phyloP scores from a whole-genome alignment of 1,284 basidiomycete genomes.

The Irpex sp. region DNA sequence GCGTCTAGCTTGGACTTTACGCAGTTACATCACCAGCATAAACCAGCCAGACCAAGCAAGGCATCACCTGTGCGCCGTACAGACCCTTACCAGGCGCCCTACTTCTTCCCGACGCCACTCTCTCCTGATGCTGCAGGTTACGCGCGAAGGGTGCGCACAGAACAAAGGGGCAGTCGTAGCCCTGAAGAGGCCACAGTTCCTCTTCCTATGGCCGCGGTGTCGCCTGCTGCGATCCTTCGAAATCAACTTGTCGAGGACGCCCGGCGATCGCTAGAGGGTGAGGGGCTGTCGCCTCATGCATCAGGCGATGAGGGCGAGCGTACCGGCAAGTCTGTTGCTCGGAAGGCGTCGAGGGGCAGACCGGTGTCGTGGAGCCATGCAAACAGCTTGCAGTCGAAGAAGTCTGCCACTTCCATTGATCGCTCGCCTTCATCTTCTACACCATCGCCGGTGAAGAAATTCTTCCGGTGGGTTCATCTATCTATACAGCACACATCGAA shows the following conservation, averaged over 20 bases:
- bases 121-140: constrained; percentile 34
- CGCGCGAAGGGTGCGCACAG: constrained; percentile 24
- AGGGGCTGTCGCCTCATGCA: neutral
- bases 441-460: neutral
- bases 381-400: neutral
- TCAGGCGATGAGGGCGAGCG: neutral
- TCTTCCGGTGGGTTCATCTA: neutral
- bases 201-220: neutral
- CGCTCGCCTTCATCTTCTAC: neutral
- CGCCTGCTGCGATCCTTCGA: neutral
- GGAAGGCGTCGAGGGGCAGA: neutral
- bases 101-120: constrained; percentile 50
- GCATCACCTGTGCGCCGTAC: constrained; percentile 36
- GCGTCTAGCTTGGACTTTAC: neutral
- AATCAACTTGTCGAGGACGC: neutral
- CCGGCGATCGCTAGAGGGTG: neutral
- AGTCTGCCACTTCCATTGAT: neutral
- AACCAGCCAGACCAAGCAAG: neutral
- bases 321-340: neutral
- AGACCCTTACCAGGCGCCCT: constrained; percentile 58
- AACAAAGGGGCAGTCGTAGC: constrained; percentile 13
- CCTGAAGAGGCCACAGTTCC: neutral
- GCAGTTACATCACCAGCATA: constrained; percentile 2
- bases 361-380: neutral
- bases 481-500: neutral